phyloP scores from a whole-genome alignment of 2,329 filamentous ascomycete genomes.

The Aspergillus novoparasiticus region DNA sequence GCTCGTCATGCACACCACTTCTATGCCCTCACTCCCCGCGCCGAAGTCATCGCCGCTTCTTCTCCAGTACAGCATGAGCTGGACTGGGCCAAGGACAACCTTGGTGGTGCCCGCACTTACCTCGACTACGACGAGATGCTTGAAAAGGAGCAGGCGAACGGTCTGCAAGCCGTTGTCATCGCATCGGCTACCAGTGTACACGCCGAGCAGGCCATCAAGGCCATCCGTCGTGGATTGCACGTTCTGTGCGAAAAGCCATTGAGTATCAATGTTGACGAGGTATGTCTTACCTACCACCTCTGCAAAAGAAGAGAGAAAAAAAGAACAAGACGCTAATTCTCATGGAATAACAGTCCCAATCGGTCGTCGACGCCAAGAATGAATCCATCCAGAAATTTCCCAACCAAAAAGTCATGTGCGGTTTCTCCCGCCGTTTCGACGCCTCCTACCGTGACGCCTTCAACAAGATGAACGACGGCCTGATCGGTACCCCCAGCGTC shows the following conservation, averaged over 20 bases:
- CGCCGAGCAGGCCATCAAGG: slow-evolving; percentile 57
- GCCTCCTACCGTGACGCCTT: slow-evolving; percentile 63
- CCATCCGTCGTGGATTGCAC: slow-evolving; percentile 56
- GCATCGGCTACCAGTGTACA: slow-evolving; percentile 57
- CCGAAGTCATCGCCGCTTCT: slow-evolving; percentile 51
- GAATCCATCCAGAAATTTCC: not conserved
- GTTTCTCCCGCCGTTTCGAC: slow-evolving; percentile 69
- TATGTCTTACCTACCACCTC: slow-evolving; percentile 34
- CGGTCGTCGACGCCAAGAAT: not conserved
- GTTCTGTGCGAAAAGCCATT: slow-evolving; percentile 58
- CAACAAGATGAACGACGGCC: slow-evolving; percentile 52
- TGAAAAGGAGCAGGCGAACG: slow-evolving; percentile 40
- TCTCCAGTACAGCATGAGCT: slow-evolving; percentile 47
- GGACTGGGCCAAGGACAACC: slow-evolving; percentile 51
- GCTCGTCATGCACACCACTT: slow-evolving; percentile 52
- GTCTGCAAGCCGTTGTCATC: slow-evolving; percentile 56
- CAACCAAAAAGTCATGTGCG: slow-evolving; percentile 65
- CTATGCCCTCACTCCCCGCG: slow-evolving; percentile 47
- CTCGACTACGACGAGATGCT: slow-evolving; percentile 57
- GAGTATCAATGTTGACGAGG: slow-evolving; percentile 59
- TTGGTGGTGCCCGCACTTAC: slow-evolving; percentile 55
- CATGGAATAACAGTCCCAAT: not conserved
- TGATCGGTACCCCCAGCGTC: slow-evolving; percentile 62
- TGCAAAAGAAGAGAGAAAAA: not conserved
- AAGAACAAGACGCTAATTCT: not conserved